phyloP scores from a whole-genome alignment of 495 filamentous ascomycete species.

The Annulohypoxylon stygium region DNA sequence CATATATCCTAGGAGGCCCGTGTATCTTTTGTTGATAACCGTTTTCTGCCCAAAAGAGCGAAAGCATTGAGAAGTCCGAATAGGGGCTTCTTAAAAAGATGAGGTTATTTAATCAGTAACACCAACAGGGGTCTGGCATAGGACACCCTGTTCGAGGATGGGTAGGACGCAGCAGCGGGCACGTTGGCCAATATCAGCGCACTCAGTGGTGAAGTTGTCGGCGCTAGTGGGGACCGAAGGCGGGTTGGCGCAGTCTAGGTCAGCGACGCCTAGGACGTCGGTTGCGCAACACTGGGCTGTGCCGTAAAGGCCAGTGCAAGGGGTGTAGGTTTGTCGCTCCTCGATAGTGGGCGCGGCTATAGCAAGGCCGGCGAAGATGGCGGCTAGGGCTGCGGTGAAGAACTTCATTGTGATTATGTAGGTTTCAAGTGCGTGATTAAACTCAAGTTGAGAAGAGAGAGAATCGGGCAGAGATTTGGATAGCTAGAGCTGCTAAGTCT shows the following conservation, averaged over 20 bases:
- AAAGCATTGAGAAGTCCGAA: neutral
- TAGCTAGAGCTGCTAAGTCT: conserved; percentile 23
- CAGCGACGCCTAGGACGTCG: conserved; percentile 57
- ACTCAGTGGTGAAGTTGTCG: conserved; percentile 51
- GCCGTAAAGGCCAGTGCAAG: conserved; percentile 59
- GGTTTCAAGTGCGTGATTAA: neutral
- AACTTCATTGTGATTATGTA: conserved; percentile 50
- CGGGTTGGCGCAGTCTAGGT: conserved; percentile 60
- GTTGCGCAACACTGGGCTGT: conserved; percentile 60
- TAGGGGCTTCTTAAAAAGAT: neutral
- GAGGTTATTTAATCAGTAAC: conserved; percentile 42
- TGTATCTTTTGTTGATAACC: neutral
- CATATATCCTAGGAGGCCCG: neutral
- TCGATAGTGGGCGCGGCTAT: conserved; percentile 40
- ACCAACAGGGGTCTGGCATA: conserved; percentile 57
- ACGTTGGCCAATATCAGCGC: conserved; percentile 58
- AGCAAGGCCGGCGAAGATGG: conserved; percentile 43
- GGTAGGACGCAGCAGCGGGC: conserved; percentile 62
- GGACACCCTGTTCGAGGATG: conserved; percentile 54
- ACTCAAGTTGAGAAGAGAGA: conserved; percentile 2
- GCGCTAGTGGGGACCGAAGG: conserved; percentile 48
- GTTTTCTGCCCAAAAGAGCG: no score
- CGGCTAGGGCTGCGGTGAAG: conserved; percentile 26
- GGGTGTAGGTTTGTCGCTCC: conserved; percentile 52
- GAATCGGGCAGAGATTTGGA: neutral